Conservation (phyloP, 2,329 filamentous ascomycete species). For the Apiospora malaysiana region DNA sequence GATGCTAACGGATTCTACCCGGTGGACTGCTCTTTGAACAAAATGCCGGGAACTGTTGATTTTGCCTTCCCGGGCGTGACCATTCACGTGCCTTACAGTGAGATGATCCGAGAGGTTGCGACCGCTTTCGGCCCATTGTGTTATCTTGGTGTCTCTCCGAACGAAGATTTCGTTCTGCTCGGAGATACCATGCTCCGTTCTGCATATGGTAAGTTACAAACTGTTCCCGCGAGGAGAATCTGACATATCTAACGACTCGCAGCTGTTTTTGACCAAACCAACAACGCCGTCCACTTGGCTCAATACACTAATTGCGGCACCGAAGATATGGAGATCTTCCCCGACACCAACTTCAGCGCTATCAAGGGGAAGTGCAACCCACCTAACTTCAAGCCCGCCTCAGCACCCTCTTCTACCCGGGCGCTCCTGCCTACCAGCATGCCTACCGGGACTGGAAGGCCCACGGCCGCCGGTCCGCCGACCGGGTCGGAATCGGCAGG, state of each 20-base stretch:
- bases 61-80: constrained; percentile 56
- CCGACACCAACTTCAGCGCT: constrained; percentile 35
- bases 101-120: constrained; percentile 50
- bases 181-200: constrained; percentile 64
- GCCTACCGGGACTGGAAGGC: not conserved
- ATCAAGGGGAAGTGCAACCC: constrained; percentile 35
- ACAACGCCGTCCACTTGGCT: constrained; percentile 54
- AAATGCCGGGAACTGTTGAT: constrained; percentile 50
- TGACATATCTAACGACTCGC: constrained; percentile 21
- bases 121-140: constrained; percentile 42
- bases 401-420: not conserved
- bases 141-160: constrained; percentile 56
- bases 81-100: constrained; percentile 55
- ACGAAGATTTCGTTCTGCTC: constrained; percentile 56
- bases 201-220: constrained; percentile 52
- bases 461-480: not conserved
- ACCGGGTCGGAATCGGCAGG: not conserved
- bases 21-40: constrained; percentile 51
- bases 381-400: not conserved
- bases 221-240: not conserved
- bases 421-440: not conserved
- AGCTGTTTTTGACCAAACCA: constrained; percentile 59
- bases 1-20: constrained; percentile 51
- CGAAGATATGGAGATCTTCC: constrained; percentile 47
- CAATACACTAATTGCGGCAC: constrained; percentile 58